Percentiles rank a stretch among this genome's conserved stretches.
phyloP scores from a whole-genome alignment of 179 eudicot species.

The Actinidia chinensis region DNA sequence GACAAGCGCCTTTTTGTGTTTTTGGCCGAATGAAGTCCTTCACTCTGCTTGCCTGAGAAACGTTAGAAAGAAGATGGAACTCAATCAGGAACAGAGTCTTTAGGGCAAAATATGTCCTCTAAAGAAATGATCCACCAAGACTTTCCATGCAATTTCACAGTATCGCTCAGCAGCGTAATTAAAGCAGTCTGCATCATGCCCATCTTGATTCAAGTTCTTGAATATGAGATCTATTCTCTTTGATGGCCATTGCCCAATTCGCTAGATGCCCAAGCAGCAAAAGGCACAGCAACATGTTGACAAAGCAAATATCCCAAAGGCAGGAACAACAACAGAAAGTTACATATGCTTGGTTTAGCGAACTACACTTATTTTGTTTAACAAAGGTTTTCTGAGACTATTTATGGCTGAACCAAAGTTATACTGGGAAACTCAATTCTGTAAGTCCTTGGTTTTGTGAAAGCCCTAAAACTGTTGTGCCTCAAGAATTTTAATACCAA shows the following conservation, averaged over 20 bases:
- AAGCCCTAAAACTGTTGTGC: constrained; percentile 79
- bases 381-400: constrained; percentile 32
- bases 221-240: constrained; percentile 73
- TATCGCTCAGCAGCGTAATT: constrained; percentile 87
- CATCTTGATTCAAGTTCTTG: constrained; percentile 92
- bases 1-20: constrained; percentile 78
- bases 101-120: constrained; percentile 70
- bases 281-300: constrained; percentile 94
- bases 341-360: constrained; percentile 43
- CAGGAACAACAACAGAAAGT: constrained; percentile 87
- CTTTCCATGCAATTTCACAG: constrained; percentile 98
- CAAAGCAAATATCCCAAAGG: constrained; percentile 97
- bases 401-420: constrained; percentile 27
- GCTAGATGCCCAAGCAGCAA: constrained; percentile 99
- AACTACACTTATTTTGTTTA: constrained; percentile 48
- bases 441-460: constrained; percentile 49
- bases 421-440: constrained; percentile 38
- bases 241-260: constrained; percentile 97
- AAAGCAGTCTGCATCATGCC: constrained; percentile 86
- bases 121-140: constrained; percentile 82
- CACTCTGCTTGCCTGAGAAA: constrained; percentile 84
- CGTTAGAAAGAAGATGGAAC: constrained; percentile 81
- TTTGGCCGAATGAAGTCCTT: constrained; percentile 81
- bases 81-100: constrained; percentile 82
- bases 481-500: constrained; percentile 94